These are phyloP conservation scores for Aspergillus avenaceus DNA, from an alignment of 495 filamentous ascomycete genomes.

Conservation along the genomic window DNA sequence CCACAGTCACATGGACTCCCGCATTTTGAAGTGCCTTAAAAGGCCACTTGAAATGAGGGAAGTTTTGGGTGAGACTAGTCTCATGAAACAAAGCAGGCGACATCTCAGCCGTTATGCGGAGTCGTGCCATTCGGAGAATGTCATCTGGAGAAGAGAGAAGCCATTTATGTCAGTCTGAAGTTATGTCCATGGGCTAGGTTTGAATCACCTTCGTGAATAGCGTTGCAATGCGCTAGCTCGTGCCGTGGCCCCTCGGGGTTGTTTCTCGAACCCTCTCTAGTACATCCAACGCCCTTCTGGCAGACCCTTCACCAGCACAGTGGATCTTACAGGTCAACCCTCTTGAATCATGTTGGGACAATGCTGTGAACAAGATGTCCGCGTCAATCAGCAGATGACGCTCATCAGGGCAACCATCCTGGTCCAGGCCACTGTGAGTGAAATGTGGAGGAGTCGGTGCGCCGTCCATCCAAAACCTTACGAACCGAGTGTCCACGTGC, in stretches of 20 bases:
- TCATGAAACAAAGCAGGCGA: not conserved
- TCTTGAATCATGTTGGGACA: not conserved
- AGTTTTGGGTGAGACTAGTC: not conserved
- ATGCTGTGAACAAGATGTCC: not conserved
- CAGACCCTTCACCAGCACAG: not conserved
- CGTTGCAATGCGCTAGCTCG: conserved; percentile 3
- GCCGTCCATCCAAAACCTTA: conserved; percentile 4
- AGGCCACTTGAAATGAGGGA: not conserved
- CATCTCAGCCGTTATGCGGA: conserved; percentile 1
- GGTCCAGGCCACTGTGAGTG: not conserved
- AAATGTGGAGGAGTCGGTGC: not conserved
- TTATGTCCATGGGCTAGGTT: no score
- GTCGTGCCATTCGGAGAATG: not conserved
- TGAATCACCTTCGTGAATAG: not conserved
- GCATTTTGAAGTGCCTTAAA: not conserved
- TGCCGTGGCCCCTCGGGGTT: not conserved
- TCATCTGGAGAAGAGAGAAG: not conserved
- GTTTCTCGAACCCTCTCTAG: not conserved
- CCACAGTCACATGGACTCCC: not conserved
- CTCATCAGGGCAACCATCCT: not conserved
- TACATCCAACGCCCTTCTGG: not conserved
- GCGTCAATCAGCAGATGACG: not conserved
- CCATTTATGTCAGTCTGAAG: no score
- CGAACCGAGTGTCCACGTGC: not conserved
- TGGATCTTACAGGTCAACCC: conserved; percentile 5